A percentile compares a stretch with the other conserved stretches of the same genome.
Conservation (phyloP, 2,329 filamentous ascomycete genomes). For the Colletotrichum chrysophilum region DNA sequence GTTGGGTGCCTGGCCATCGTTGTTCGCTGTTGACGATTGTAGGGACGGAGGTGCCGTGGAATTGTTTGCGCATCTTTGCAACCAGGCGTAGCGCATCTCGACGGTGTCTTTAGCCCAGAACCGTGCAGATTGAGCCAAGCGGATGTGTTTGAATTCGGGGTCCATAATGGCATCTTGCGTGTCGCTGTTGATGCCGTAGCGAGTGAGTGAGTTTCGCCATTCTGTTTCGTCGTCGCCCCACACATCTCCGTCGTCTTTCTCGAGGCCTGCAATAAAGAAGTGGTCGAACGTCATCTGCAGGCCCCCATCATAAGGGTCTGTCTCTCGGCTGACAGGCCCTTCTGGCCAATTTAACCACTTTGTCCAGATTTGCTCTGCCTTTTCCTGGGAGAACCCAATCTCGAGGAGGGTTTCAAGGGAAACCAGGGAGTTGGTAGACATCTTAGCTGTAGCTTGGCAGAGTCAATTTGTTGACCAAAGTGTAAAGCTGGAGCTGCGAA, state of each 20-base stretch:
- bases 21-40: background rate
- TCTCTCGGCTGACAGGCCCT: background rate
- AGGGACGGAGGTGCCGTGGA: background rate
- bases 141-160: background rate
- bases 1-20: background rate
- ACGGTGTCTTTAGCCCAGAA: background rate
- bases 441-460: background rate
- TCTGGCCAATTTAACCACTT: background rate
- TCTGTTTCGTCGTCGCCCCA: background rate
- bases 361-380: background rate
- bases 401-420: background rate
- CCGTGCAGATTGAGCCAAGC: background rate
- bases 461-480: background rate
- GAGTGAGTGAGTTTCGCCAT: background rate
- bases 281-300: background rate
- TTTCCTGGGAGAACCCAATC: background rate
- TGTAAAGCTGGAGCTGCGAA: background rate
- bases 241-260: background rate
- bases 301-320: background rate
- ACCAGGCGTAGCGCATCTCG: background rate
- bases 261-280: background rate
- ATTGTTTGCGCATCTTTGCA: background rate
- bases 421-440: background rate
- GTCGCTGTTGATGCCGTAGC: background rate
- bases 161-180: background rate